Percentiles rank a stretch among this genome's conserved stretches.
Evolutionary conservation across 768 basidiomycete species (phyloP).

Genomic region (Scleroderma citrinum): DNA sequence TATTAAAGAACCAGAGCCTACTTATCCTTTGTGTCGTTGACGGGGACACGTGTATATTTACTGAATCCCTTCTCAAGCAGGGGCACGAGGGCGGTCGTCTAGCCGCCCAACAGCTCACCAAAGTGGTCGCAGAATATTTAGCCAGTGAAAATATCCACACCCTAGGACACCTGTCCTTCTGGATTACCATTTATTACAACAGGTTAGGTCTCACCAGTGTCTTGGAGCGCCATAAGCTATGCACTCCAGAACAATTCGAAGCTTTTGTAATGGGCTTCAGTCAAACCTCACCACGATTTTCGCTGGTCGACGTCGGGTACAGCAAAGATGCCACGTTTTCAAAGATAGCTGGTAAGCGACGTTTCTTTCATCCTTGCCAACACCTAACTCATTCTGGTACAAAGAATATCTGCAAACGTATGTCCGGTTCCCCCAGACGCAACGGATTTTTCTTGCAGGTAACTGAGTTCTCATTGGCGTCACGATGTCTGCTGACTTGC

Average conservation of each 20-base stretch:
- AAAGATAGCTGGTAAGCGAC: slow-evolving; percentile 61
- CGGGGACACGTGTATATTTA: slow-evolving; percentile 66
- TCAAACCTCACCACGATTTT: slow-evolving; percentile 67
- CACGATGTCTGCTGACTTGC: slow-evolving; percentile 1
- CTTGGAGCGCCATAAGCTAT: slow-evolving; percentile 48
- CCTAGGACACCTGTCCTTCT: slow-evolving; percentile 64
- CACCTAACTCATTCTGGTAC: slow-evolving; percentile 1
- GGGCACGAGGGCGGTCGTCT: slow-evolving; percentile 61
- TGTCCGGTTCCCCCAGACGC: slow-evolving; percentile 66
- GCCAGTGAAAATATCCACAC: slow-evolving; percentile 54
- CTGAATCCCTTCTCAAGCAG: slow-evolving; percentile 48
- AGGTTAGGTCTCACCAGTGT: slow-evolving; percentile 47
- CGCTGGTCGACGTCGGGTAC: slow-evolving; percentile 61
- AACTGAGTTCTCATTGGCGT: slow-evolving; percentile 12
- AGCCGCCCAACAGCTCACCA: slow-evolving; percentile 59
- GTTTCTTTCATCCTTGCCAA: background rate
- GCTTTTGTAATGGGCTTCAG: slow-evolving; percentile 70
- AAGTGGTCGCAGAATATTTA: slow-evolving; percentile 63
- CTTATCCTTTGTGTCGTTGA: slow-evolving; percentile 73
- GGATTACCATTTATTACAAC: slow-evolving; percentile 70
- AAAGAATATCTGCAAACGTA: slow-evolving; percentile 69
- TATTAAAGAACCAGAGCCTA: slow-evolving; percentile 50
- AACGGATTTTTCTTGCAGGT: slow-evolving; percentile 71
- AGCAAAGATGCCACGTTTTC: slow-evolving; percentile 54
- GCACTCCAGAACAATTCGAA: slow-evolving; percentile 60